Evolutionary conservation across 2,329 filamentous ascomycete species (phyloP), one percentile per base, ranked within the genome.

Genomic region (Calonectria pseudoreteaudii): DNA sequence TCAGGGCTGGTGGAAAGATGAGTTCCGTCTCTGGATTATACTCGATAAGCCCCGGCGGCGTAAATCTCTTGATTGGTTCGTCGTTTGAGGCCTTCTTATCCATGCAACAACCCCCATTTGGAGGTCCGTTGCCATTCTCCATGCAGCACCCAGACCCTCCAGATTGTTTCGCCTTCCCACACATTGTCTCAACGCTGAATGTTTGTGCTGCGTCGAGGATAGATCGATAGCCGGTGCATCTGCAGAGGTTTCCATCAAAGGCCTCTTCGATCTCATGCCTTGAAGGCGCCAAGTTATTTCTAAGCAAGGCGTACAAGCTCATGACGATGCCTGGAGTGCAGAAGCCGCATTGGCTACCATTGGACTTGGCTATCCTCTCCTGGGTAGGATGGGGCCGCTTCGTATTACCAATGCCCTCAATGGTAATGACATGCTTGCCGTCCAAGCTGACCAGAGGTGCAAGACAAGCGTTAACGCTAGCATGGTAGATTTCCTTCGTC

Each of bases 281-380:
- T 3, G 92, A 93, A 0, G 96, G 96, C 26, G 89, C 89, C 5
- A 92, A 88, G 77, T 96, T 94, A 81, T 98, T 98, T 73, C 97
- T 91, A 38, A 99, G 88, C 56, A 98, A 88, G 8, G 97, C 97
- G 84, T 99, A 99, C 70, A 98, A 85, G 83, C 96, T 98, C 94
- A 98, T 98, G 75, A 98, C 96, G 80, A 99, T 98, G 2, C 97
- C 97, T 6, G 97, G 97, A 0, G 97, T 98, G 82, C 97, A 99
- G 86, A 99, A 99, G 1, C 96, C 90, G 73, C 90, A 99, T 84
- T 99, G 96, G 79, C 95, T 98, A 64, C 97, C 97, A 86, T 98
- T 97, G 38, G 94, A 91, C 85, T 94, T 94, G 23, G 97, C 96
- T 80, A 99, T 94, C 62, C 97, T 91, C 86, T 98, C 95, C 83